Conservation (phyloP, 192 early-diverging fungal species). For the Podila epicladia region DNA sequence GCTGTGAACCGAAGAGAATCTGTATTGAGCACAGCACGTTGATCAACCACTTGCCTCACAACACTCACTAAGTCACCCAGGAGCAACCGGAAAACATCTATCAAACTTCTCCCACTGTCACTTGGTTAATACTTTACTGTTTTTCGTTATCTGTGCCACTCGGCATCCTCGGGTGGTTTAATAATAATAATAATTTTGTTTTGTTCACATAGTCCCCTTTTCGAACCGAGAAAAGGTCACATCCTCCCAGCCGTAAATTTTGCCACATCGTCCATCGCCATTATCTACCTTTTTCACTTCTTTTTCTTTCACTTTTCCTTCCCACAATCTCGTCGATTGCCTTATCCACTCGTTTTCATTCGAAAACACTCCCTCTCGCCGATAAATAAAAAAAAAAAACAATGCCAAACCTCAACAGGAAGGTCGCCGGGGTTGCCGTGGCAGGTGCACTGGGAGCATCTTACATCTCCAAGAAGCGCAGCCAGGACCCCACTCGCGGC, state of each 20-base stretch:
- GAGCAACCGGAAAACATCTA: too few relatives aligned
- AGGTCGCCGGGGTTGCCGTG: constrained; percentile 8
- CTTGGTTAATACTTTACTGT: too few relatives aligned
- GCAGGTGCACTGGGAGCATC: constrained; percentile 13
- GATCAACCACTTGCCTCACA: too few relatives aligned
- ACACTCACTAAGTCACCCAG: too few relatives aligned
- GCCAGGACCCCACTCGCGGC: constrained; percentile 28
- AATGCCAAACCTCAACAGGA: constrained; percentile 23
- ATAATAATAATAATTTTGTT: too few relatives aligned
- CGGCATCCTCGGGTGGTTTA: too few relatives aligned
- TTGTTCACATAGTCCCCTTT: too few relatives aligned
- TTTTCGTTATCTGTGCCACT: too few relatives aligned
- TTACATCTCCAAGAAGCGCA: constrained; percentile 18
- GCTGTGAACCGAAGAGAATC: too few relatives aligned
- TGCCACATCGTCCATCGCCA: not conserved
- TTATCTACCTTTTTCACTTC: not conserved
- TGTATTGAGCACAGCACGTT: too few relatives aligned
- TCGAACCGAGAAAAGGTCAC: not conserved
- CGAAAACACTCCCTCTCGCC: not conserved
- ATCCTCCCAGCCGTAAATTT: not conserved
- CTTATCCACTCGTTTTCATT: not conserved
- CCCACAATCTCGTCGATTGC: not conserved
- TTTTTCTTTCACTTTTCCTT: constrained; percentile 1
- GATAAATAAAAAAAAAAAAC: not conserved
- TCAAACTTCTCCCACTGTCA: too few relatives aligned